A percentile compares a stretch with the other conserved stretches of the same genome.
Conservation (phyloP, 177 flowering plant genomes). For the Tripterygium wilfordii region DNA sequence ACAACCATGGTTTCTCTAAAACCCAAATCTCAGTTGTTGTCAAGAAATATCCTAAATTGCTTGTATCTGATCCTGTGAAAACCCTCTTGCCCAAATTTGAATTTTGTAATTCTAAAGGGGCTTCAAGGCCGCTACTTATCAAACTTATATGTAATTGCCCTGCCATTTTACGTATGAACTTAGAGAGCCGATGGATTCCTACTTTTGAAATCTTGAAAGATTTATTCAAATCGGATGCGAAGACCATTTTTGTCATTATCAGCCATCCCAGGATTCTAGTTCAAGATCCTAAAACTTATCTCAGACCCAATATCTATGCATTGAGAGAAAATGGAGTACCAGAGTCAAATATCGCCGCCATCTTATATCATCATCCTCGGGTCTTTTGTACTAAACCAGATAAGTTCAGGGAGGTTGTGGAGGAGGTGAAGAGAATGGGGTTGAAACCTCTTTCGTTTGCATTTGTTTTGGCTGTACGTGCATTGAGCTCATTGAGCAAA, state of each 20-base stretch:
- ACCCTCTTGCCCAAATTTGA: conserved; percentile 35
- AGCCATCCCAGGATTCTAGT: neutral
- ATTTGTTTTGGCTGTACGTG: conserved; percentile 1
- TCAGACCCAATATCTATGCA: conserved; percentile 3
- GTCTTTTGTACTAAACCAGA: neutral
- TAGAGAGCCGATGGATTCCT: conserved; percentile 11
- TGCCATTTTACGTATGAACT: conserved; percentile 4
- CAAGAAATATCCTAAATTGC: conserved; percentile 5
- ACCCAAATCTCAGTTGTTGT: conserved; percentile 12
- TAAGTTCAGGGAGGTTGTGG: neutral
- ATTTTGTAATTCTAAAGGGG: conserved; percentile 21
- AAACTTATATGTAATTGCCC: conserved; percentile 6
- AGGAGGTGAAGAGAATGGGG: conserved; percentile 10
- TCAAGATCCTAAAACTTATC: too few relatives aligned
- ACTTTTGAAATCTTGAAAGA: conserved; percentile 3
- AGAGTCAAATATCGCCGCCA: neutral
- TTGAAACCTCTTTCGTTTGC: neutral
- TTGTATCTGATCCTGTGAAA: conserved; percentile 10
- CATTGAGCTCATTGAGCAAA: neutral
- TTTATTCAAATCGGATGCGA: neutral
- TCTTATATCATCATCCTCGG: neutral
- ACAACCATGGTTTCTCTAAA: conserved; percentile 21
- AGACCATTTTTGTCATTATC: conserved; percentile 1
- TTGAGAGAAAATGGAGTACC: conserved; percentile 19
- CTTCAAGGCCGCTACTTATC: conserved; percentile 14